Evolutionary conservation across 2,329 filamentous ascomycete species (phyloP), one percentile per base, ranked within the genome.

Genomic region (Penicillium sp.): DNA sequence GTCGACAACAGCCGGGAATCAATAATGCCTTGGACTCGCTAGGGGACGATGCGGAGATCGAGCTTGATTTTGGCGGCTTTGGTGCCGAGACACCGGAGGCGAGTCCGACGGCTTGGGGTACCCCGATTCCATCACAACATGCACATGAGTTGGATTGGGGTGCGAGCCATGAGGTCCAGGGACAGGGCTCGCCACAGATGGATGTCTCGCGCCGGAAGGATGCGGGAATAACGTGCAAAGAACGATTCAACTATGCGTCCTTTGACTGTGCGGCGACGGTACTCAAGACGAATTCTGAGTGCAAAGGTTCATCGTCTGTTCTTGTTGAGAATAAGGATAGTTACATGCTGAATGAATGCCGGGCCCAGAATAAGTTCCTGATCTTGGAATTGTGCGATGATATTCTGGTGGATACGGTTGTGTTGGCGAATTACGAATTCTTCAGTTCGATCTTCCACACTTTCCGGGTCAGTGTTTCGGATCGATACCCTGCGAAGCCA

Each of bases 381-480:
- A 92, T 97, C 54, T 85, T 99, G 54, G 94, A 99, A 74, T 80
- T 99, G 24, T 97, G 91, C 71, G 91, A 96, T 62, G 83, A 86
- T 60, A 88, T 87, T 37, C 81, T 96, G 37, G 89, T 99, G 52
- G 94, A 99, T 68, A 99, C 94, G 0, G 81, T 99, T 33, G 94
- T 97, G n/a, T 80, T 99, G 47, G 94, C 93, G 55, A 99, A 99
- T 70, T 99, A 95, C 64, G 94, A 99, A 71, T 99, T 99, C 78
- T 99, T 99, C 78, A 96, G 91, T 49, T 97, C 91, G 68, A 97
- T 96, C 82, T 89, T 97, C 63, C 88, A 91, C 46, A 89, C 87
- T 41, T 97, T 99, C 70, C 84, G 89, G 45, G 85, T 97, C 61
- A 95, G 90, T 68, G 93, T 97, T 41, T 95, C 92, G 51, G 94